Conservation (phyloP, 805 yeast genomes). For the Pichia phayaonensis region DNA sequence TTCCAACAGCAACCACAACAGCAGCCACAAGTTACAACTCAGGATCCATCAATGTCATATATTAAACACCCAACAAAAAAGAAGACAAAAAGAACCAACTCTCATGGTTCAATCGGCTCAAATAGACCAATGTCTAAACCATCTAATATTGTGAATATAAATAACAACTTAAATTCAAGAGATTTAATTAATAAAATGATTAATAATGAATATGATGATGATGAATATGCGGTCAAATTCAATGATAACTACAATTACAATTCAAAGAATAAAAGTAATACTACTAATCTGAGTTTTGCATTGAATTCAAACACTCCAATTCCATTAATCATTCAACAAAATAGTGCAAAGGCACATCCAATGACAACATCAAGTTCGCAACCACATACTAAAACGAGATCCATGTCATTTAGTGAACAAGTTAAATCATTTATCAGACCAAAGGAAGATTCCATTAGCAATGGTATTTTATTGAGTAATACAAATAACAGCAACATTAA, state of each 20-base stretch:
- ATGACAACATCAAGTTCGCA: not conserved
- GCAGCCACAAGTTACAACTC: not conserved
- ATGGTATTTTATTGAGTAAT: slow-evolving; percentile 26
- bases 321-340: slow-evolving; percentile 6
- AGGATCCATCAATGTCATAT: not conserved
- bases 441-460: slow-evolving; percentile 25
- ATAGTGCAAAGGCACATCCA: not conserved
- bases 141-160: slow-evolving; percentile 5
- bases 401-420: slow-evolving; percentile 38
- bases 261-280: slow-evolving; percentile 3
- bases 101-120: slow-evolving; percentile 2
- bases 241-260: slow-evolving; percentile 15
- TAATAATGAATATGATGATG: slow-evolving; percentile 17
- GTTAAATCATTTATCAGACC: slow-evolving; percentile 30
- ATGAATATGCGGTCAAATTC: slow-evolving; percentile 20
- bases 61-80: not conserved
- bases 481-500: slow-evolving; percentile 7
- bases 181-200: slow-evolving; percentile 25
- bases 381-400: slow-evolving; percentile 18
- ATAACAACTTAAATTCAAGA: slow-evolving; percentile 17
- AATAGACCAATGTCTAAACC: not conserved
- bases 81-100: not conserved
- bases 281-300: slow-evolving; percentile 8
- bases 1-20: not conserved
- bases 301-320: slow-evolving; percentile 9